These are phyloP conservation scores for Solanum peruvianum DNA, from an alignment of 257 asterid species.

Conservation along the genomic window DNA sequence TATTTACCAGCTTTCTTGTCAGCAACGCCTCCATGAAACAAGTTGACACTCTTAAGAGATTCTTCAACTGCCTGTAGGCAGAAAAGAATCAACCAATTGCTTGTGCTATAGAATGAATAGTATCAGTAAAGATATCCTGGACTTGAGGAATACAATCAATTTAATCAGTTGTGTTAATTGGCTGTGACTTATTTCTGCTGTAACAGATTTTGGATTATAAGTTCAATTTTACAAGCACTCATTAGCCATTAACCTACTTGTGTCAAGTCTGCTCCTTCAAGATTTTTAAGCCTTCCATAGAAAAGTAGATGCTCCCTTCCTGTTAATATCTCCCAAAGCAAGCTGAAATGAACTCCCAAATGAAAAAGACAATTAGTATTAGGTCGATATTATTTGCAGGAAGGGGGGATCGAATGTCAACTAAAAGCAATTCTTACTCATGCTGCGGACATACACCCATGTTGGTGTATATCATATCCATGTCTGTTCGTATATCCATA, in stretches of 20 bases:
- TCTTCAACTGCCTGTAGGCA: conserved; percentile 81
- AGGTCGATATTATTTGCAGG: not conserved
- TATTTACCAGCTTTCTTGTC: conserved; percentile 87
- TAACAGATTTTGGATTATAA: not conserved
- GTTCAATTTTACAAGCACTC: not conserved
- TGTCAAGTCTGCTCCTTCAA: conserved; percentile 58
- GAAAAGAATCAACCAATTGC: not conserved
- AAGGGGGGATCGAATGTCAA: not conserved
- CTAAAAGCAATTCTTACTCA: conserved; percentile 45
- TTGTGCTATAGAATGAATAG: not conserved
- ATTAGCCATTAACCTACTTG: conserved; percentile 33
- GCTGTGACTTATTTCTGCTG: not conserved
- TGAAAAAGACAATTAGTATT: not conserved
- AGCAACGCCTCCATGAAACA: conserved; percentile 82
- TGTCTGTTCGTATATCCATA: conserved; percentile 57
- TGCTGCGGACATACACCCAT: conserved; percentile 99
- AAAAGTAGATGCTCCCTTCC: conserved; percentile 91
- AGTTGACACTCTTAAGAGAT: conserved; percentile 80
- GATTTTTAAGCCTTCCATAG: conserved; percentile 97
- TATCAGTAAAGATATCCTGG: not conserved
- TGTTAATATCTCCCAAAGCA: conserved; percentile 82
- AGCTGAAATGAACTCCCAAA: conserved; percentile 20
- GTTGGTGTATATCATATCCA: conserved; percentile 85
- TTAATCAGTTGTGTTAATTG: not conserved
- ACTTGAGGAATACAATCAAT: not conserved